Evolutionary conservation across 1,139 yeast genomes (phyloP), one percentile per base, ranked within the genome.

Genomic region (Candida tropicalis): DNA sequence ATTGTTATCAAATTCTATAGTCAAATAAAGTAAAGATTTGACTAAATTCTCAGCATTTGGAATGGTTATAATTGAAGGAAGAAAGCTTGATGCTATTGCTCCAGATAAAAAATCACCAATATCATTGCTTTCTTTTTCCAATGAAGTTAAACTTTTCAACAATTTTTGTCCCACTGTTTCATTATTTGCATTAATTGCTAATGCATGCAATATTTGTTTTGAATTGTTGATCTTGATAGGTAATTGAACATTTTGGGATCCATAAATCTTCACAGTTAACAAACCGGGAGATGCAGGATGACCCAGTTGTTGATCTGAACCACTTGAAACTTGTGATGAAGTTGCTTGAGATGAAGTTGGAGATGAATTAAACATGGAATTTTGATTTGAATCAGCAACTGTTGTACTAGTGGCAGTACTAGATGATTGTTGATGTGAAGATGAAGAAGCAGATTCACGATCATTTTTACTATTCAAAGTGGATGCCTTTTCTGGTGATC

Each of bases 1-100:
- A 42, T 89, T 87, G 56, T 86, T 86, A 56, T 86, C 95, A 54
- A 84, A 85, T 60, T 86, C 95, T 39, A 86, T 73, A 3, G 90
- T 82, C 56, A 85, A 76, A 59, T 84, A 86, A 37, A 84, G 68
- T 45, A 83, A 67, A 9, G 87, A 77, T 53, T 79, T 81, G 41
- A 79, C 76, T 41, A 74, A 58, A 42, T 67, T 67, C 37, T 70
- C 75, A 4, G 53, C 65, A 44, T 62, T 65, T 11, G 88, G 88
- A 26, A 85, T 77, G 36, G 82, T 73, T 35, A 86, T 79, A 9
- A 83, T 77, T 0, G 91, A 79, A 6, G 95, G 95, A 37, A 86
- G 70, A 47, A 75, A 74, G 40, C 68, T 64, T 5, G 82, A 65
- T 18, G 79, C 70, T 13, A 58, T 52, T 2, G 62, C 46, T 3